phyloP scores from a whole-genome alignment of 1,139 yeast species.

The Hemisphaericaspora xylanilytica region DNA sequence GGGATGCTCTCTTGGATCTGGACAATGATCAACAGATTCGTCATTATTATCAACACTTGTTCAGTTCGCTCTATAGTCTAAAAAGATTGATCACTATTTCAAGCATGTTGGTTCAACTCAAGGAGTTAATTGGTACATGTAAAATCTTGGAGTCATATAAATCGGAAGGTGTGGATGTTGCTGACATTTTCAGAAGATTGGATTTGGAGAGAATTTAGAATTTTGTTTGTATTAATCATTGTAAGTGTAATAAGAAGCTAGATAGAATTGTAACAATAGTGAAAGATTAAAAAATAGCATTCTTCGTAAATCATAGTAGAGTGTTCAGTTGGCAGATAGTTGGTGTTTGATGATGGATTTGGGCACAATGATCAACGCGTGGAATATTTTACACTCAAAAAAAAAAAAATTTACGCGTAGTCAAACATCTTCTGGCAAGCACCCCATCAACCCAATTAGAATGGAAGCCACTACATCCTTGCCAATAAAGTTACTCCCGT shows the following conservation, averaged over 20 bases:
- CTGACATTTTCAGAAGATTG: constrained; percentile 8
- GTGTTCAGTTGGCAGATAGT: too few species aligned
- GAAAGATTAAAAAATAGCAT: too few species aligned
- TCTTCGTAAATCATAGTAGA: too few species aligned
- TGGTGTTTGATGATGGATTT: too few species aligned
- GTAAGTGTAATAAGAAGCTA: too few species aligned
- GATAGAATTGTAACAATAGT: too few species aligned
- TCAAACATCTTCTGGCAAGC: background rate
- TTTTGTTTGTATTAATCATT: background rate
- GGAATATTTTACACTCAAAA: too few species aligned
- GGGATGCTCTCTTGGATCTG: background rate
- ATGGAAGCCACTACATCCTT: constrained; percentile 26
- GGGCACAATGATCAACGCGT: too few species aligned
- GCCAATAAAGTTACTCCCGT: constrained; percentile 75
- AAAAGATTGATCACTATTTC: constrained; percentile 10
- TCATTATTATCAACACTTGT: constrained; percentile 1
- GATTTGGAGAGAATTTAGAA: constrained; percentile 1
- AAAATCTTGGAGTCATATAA: constrained; percentile 9
- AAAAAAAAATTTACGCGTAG: background rate
- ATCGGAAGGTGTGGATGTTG: constrained; percentile 8
- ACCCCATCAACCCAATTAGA: background rate
- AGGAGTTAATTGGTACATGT: constrained; percentile 10
- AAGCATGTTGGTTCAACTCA: constrained; percentile 5
- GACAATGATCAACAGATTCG: background rate
- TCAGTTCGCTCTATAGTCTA: constrained; percentile 7